Percentiles rank a stretch among this genome's conserved stretches.
These are phyloP conservation scores for Eucalyptus leucophloia DNA, from an alignment of 345 rosid genomes.

Conservation along the genomic window DNA sequence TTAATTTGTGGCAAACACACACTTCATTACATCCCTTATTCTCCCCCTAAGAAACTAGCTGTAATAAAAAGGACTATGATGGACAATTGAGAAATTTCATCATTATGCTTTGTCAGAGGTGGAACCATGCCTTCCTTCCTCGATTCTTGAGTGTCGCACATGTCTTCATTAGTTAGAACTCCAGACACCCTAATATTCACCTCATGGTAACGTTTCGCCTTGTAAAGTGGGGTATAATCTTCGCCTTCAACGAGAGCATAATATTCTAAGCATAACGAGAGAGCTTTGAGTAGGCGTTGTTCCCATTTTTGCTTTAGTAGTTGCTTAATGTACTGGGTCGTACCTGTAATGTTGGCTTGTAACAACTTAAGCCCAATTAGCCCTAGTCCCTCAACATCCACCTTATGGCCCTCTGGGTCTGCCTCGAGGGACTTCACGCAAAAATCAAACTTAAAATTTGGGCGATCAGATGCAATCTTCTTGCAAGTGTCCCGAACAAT, in stretches of 20 bases:
- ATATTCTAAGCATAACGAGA: not conserved
- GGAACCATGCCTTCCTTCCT: not conserved
- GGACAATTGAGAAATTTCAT: not conserved
- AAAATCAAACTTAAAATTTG: too few species aligned
- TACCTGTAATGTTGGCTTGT: not conserved
- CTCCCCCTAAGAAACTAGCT: not conserved
- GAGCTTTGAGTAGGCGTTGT: not conserved
- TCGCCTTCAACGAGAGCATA: rapidly evolving
- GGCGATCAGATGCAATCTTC: too few species aligned
- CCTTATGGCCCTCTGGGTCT: too few species aligned
- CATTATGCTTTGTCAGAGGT: not conserved
- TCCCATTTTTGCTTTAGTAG: not conserved
- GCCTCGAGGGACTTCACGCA: too few species aligned
- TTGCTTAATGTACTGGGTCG: not conserved
- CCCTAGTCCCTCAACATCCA: too few species aligned
- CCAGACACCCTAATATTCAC: not conserved
- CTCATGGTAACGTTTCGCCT: not conserved
- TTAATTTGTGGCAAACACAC: not conserved
- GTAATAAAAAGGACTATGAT: not conserved
- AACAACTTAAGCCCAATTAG: too few species aligned
- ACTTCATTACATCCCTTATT: not conserved
- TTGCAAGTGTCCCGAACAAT: too few species aligned
- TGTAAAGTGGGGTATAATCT: not conserved
- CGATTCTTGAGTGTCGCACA: not conserved
- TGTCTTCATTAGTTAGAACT: not conserved